Evolutionary conservation across 192 early-diverging fungal genomes (phyloP), one percentile per base, ranked within the genome.

Genomic region (Phycomyces blakesleeanus): DNA sequence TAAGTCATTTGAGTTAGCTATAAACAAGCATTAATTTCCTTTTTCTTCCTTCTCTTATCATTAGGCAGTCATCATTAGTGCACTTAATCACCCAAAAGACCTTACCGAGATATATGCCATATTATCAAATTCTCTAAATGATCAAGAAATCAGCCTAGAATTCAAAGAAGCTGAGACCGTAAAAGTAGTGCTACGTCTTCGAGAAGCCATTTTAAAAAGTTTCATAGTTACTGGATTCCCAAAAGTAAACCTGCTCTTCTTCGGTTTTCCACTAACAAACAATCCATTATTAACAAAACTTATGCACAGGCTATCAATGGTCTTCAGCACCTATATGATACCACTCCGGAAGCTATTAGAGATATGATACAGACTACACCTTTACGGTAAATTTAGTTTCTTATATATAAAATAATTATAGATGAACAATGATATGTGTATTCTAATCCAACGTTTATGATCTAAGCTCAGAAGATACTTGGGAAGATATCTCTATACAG

Each of bases 241-340:
- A 25, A 69, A 62, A 54, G 67, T 69, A 67, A 24, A 24, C 4
- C n/a, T 1, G n/a, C n/a, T n/a, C n/a, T n/a, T n/a, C n/a, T n/a
- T n/a, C 24, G 29, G 29, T 34, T 34, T 2, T 2, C 29, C 3
- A 34, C 25, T n/a, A n/a, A n/a, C 39, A 34, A 14, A 5, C 11
- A 61, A 0, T 29, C 34, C 18, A 18, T 26, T n/a, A 29, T 25
- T 21, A 41, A 16, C n/a, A 22, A 15, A n/a, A n/a, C n/a, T n/a
- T n/a, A n/a, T 8, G 18, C 41, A 24, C 57, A 69, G 67, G 40
- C 67, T 10, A 69, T 69, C 53, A 69, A 69, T 69, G 41, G 37
- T 6, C 53, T 69, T 22, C 53, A 57, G 20, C 26, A 55, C 8
- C 47, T 69, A 20, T 5, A 16, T 16, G 56, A 50, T 22, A 54